Evolutionary conservation across 768 basidiomycete genomes (phyloP).

Genomic region (Dioszegia crocea): DNA sequence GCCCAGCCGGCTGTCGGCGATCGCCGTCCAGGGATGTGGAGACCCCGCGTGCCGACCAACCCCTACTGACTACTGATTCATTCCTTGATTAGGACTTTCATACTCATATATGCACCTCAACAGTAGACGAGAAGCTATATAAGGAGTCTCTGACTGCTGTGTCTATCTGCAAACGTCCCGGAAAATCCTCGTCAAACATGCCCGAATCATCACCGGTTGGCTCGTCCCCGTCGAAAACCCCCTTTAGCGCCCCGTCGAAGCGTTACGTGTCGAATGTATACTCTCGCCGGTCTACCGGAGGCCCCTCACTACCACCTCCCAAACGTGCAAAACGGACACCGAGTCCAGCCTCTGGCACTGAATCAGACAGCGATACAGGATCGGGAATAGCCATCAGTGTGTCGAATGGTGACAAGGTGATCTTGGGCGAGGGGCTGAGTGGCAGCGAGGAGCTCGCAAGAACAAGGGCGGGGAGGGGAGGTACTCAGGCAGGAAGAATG

Average conservation of each 20-base stretch:
- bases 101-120: no score
- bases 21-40: neutral
- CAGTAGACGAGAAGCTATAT: neutral
- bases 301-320: neutral
- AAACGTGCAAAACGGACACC: neutral
- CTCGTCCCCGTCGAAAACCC: conserved; percentile 1
- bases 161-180: no score
- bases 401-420: neutral
- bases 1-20: conserved; percentile 2
- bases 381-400: neutral
- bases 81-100: no score
- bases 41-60: neutral
- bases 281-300: neutral
- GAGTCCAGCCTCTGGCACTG: neutral
- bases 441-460: neutral
- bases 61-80: neutral
- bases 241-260: neutral
- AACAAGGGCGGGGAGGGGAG: neutral
- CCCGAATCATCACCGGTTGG: neutral
- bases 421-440: neutral
- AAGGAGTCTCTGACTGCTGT: no score
- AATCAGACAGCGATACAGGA: neutral
- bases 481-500: no score
- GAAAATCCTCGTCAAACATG: neutral
- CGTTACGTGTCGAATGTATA: conserved; percentile 1